Base-by-base conservation (phyloP, 495 filamentous ascomycete species). In the Penicillium pancosmium region DNA sequence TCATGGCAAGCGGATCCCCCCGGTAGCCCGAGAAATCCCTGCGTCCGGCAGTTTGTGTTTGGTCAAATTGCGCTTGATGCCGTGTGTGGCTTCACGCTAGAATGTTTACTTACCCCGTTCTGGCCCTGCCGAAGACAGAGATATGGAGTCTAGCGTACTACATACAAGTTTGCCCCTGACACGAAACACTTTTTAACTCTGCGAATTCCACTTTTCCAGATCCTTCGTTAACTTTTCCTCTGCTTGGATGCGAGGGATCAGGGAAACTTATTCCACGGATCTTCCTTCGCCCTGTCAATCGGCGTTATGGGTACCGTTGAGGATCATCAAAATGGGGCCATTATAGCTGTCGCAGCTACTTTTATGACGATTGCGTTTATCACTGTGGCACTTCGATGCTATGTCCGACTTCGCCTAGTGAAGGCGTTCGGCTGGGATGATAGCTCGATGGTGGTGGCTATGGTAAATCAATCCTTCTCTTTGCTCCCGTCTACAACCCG, bases 371-470 rank as follows among this genome's bases (percentile, higher is more conserved):
- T 69, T 1, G 57, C 62, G 9, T 21, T 63, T 9, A 25, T 68
- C 3, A 57, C 62, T 2, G 70, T 73, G 0, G 31, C 38, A 13
- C 35, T 71, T 10, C 49, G 70, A 40, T 58, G 27, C 23, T 73
- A 69, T 54, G 70, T 73, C 11, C 70, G 70, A 2, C 2, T 66
- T 1, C 53, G 54, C 9, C 16, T 71, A 11, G 58, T 73, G 10
- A 51, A 51, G 10, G 65, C 61, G 0, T 73, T 71, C 56, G 70
- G 70, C 0, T 68, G 67, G 64, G 70, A 73, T 61, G 70, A 73
- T 57, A 36, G 35, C 11, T 49, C 67, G 19, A 70, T 73, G 68
- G 19, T 70, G 7, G 34, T 54, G 21, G 65, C 70, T 31, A 18
- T 65, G 65, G 70, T 70, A 57, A 25, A 35, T 25, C 46, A 12